Evolutionary conservation across 179 eudicot species (phyloP).

Genomic region (Corrigiola litoralis): DNA sequence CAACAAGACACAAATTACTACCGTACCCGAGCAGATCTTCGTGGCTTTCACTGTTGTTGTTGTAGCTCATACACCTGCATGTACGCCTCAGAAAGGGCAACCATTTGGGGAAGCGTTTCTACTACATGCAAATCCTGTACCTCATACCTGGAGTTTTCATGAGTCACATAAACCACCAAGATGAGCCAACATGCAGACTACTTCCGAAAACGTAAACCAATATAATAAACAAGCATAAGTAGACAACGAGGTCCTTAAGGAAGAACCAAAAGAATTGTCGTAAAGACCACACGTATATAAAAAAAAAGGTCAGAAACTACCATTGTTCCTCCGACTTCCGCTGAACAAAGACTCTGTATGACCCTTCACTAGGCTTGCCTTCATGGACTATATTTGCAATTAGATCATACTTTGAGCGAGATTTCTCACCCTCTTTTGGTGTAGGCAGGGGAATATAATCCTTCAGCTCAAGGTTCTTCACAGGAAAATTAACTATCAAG

Average conservation of each 20-base stretch:
- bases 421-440: slow-evolving; percentile 51
- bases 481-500: slow-evolving; percentile 83
- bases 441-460: slow-evolving; percentile 89
- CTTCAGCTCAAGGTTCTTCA: slow-evolving; percentile 95
- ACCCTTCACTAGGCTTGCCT: slow-evolving; percentile 95
- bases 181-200: not conserved
- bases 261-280: not conserved
- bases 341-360: slow-evolving; percentile 93
- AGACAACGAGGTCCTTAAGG: not conserved
- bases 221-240: not conserved
- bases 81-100: slow-evolving; percentile 87
- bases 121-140: slow-evolving; percentile 87
- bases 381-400: slow-evolving; percentile 97
- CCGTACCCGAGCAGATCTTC: not conserved
- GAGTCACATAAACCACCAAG: not conserved
- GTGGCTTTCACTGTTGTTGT: slow-evolving; percentile 19
- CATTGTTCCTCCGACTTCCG: slow-evolving; percentile 95
- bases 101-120: slow-evolving; percentile 94
- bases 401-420: slow-evolving; percentile 84
- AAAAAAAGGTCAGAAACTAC: slow-evolving; percentile 27
- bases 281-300: not conserved
- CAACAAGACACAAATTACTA: slow-evolving; percentile 1
- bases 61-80: slow-evolving; percentile 98
- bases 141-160: slow-evolving; percentile 54
- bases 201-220: not conserved